A percentile compares a stretch with the other conserved stretches of the same genome.
Evolutionary conservation across 2,329 filamentous ascomycete species (phyloP).

Genomic region (Fusarium annulatum): DNA sequence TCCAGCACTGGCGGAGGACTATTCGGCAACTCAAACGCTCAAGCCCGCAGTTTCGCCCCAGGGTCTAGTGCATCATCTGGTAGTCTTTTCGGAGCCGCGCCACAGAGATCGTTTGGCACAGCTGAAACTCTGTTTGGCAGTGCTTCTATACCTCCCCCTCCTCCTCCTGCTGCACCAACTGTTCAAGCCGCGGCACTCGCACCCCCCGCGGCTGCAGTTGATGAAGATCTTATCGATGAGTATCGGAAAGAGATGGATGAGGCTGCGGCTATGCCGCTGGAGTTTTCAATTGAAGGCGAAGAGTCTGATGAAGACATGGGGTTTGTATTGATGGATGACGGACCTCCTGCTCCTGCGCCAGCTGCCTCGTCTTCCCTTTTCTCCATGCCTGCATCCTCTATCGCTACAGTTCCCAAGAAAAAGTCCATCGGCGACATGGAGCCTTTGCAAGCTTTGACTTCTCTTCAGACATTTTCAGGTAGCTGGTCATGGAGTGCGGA

Average conservation of each 20-base stretch:
- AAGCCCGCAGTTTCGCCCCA: not conserved
- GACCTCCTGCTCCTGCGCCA: not conserved
- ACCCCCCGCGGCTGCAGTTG: not conserved
- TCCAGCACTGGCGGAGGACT: not conserved
- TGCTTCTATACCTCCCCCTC: not conserved
- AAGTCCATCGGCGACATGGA: not conserved
- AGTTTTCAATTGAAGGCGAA: too few relatives aligned
- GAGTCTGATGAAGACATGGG: conserved; percentile 4
- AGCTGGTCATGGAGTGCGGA: conserved; percentile 46
- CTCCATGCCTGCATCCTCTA: not conserved
- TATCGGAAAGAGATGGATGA: conserved; percentile 3
- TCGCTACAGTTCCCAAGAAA: not conserved
- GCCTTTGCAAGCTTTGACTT: conserved; percentile 55
- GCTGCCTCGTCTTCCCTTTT: too few relatives aligned
- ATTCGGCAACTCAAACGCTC: not conserved
- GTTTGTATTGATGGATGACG: not conserved
- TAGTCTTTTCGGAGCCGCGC: not conserved
- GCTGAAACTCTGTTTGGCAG: not conserved
- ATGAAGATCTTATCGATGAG: not conserved
- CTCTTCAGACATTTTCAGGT: conserved; percentile 58
- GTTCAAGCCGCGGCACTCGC: not conserved
- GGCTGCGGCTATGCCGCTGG: not conserved
- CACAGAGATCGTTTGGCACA: not conserved
- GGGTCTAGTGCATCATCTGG: not conserved
- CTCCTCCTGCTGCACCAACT: not conserved